Evolutionary conservation across 2,329 filamentous ascomycete genomes (phyloP).

Genomic region (Furcasterigmium sp.): DNA sequence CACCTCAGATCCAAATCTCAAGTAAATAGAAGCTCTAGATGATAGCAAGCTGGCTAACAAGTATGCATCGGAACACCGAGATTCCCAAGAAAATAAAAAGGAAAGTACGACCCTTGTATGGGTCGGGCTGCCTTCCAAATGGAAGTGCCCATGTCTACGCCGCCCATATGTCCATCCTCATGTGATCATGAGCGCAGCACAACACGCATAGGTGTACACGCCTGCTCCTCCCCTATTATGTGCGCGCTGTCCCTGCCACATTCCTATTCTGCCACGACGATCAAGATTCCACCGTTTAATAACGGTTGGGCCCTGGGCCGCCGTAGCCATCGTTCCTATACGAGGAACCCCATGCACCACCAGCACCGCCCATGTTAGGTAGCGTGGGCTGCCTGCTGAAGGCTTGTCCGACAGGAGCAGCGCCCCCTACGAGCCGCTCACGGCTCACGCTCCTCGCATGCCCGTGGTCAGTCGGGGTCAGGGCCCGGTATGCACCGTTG

Average conservation of each 20-base stretch:
- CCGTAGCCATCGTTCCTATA: not conserved
- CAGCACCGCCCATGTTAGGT: conserved; percentile 15
- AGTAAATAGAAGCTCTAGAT: too few relatives aligned
- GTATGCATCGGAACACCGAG: not conserved
- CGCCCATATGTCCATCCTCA: not conserved
- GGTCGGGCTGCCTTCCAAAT: not conserved
- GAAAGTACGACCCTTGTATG: not conserved
- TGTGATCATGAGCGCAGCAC: not conserved
- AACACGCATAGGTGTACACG: not conserved
- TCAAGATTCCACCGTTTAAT: not conserved
- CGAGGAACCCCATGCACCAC: not conserved
- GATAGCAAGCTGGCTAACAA: not conserved
- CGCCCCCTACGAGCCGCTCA: conserved; percentile 31
- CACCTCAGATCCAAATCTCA: too few relatives aligned
- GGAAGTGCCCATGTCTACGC: too few relatives aligned
- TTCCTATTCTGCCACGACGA: not conserved
- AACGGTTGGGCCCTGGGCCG: not conserved
- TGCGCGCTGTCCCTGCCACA: not conserved
- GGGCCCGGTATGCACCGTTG: conserved; percentile 23
- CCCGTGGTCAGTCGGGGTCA: conserved; percentile 26
- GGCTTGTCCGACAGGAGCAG: conserved; percentile 30
- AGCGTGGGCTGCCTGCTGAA: conserved; percentile 26
- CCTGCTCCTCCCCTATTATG: not conserved
- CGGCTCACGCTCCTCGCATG: conserved; percentile 22
- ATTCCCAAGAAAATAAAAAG: not conserved